Base-by-base conservation (phyloP, 495 filamentous ascomycete species). In the Aspergillus diversus region DNA sequence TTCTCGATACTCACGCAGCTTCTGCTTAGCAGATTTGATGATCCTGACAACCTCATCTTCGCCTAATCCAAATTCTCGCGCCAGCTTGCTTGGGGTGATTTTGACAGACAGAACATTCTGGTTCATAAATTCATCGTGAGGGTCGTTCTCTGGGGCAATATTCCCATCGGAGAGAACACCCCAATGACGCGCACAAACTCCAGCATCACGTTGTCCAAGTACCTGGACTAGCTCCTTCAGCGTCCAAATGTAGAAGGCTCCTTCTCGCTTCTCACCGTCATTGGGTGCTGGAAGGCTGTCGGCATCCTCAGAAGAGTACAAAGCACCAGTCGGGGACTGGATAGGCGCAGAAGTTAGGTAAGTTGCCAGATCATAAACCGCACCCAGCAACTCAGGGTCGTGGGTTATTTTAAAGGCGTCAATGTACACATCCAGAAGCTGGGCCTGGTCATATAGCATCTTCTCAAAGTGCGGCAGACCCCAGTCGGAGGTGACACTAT, bases 181-280 rank as follows among this genome's bases (percentile, higher is more conserved):
- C 85, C 89, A 98, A 73, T 96, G 93, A 17, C 86, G 87, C 27
- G 92, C 92, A 60, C 90, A 89, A 34, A 97, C 85, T 5, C 86
- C 83, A 31, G 85, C 88, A 61, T 89, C 89, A 31, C 89, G 85
- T 27, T 86, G 75, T 5, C 87, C 88, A 2, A 97, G 85, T 5
- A 97, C 84, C 55, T 86, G 83, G 37, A 92, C 89, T 65, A 97
- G 89, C 66, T 98, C 94, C 66, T 92, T 89, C 58, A 90, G 79
- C 0, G 93, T 96, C 93, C 94, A 99, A 17, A 97, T 86, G 69
- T 99, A 98, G 69, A 92, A 98, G 3, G 95, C 95, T 17, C 95
- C 95, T 73, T 98, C 94, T 21, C 91, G 86, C 80, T 93, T 96
- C 57, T 97, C 91, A 0, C 80, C 84, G 68, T 97, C 94, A 9